These are phyloP conservation scores for Pichia cephalocereana DNA, from an alignment of 805 yeast species.

Conservation along the genomic window DNA sequence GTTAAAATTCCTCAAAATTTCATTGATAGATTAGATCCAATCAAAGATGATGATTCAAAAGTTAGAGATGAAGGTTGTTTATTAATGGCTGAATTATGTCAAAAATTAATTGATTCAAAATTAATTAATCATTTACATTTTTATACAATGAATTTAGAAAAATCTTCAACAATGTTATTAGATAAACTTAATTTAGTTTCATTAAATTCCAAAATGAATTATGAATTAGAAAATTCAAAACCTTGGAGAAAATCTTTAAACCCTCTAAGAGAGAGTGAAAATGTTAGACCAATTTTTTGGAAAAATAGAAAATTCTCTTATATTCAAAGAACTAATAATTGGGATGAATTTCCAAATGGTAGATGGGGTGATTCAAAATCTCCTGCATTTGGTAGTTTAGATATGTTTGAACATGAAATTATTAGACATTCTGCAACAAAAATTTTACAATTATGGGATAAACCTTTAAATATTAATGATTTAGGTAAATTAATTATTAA, in stretches of 20 bases:
- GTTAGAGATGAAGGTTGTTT: conserved; percentile 83
- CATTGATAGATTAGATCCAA: conserved; percentile 59
- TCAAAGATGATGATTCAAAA: conserved; percentile 81
- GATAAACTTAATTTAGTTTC: conserved; percentile 55
- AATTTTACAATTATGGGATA: conserved; percentile 83
- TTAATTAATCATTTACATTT: conserved; percentile 81
- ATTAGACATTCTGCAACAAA: conserved; percentile 76
- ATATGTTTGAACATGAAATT: conserved; percentile 67
- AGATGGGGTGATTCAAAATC: conserved; percentile 98
- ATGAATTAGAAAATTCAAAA: conserved; percentile 24
- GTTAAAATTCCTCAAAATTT: conserved; percentile 71
- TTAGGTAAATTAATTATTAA: conserved; percentile 52
- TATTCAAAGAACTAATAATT: conserved; percentile 78
- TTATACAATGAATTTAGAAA: conserved; percentile 96
- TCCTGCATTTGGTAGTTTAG: conserved; percentile 92
- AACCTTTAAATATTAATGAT: conserved; percentile 53
- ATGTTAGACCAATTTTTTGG: conserved; percentile 95
- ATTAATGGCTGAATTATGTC: conserved; percentile 77
- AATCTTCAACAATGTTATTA: conserved; percentile 79
- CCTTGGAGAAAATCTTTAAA: conserved; percentile 94
- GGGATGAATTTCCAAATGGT: conserved; percentile 99
- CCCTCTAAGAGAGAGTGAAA: conserved; percentile 68
- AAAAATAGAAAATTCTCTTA: conserved; percentile 86
- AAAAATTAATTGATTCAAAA: conserved; percentile 58
- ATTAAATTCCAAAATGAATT: conserved; percentile 13